These are phyloP conservation scores for Earliella scabrosa DNA, from an alignment of 1,284 basidiomycete species.

Conservation along the genomic window DNA sequence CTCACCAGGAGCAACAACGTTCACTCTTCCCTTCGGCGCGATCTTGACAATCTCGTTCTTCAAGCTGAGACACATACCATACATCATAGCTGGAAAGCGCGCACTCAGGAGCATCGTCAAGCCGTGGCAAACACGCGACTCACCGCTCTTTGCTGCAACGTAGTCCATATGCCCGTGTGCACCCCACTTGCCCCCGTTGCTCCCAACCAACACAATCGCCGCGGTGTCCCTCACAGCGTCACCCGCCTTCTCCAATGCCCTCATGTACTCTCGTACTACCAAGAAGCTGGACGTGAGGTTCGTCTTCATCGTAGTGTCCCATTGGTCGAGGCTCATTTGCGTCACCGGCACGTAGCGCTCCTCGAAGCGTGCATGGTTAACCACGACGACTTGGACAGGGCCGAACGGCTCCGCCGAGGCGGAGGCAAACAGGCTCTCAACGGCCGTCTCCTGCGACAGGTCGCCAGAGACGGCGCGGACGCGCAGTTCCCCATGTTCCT, in stretches of 20 bases:
- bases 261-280: constrained; percentile 64
- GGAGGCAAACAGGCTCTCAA: constrained; percentile 47
- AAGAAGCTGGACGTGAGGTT: constrained; percentile 76
- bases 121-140: too few species aligned
- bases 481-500: constrained; percentile 40
- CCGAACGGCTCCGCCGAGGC: constrained; percentile 43
- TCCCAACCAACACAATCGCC: constrained; percentile 69
- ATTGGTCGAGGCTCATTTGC: constrained; percentile 66
- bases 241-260: constrained; percentile 46
- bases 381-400: constrained; percentile 57
- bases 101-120: constrained; percentile 24
- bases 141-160: constrained; percentile 48
- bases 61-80: constrained; percentile 67
- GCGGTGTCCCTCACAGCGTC: constrained; percentile 53
- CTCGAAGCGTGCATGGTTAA: constrained; percentile 70
- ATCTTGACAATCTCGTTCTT: constrained; percentile 84
- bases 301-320: constrained; percentile 63
- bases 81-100: constrained; percentile 72
- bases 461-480: constrained; percentile 57
- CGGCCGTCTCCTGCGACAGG: constrained; percentile 57
- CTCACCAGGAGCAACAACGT: constrained; percentile 60
- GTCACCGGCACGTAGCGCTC: constrained; percentile 51
- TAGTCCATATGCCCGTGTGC: constrained; percentile 73
- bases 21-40: constrained; percentile 72
- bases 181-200: constrained; percentile 75